Conservation (phyloP, 805 yeast genomes). For the Wickerhamiella spandovensis region DNA sequence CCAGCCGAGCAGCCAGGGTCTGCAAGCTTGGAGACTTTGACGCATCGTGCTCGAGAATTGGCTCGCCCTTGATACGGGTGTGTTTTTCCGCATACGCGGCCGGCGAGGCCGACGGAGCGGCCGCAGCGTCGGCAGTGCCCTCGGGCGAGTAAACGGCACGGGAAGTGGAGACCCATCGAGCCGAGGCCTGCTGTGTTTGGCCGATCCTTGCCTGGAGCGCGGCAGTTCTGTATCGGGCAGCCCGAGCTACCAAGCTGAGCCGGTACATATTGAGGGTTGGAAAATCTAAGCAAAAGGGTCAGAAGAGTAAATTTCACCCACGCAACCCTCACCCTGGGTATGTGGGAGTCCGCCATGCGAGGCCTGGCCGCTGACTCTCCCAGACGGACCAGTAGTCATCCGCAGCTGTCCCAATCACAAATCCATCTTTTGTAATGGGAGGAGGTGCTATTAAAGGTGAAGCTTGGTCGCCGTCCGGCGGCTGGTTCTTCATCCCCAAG, state of each 20-base stretch:
- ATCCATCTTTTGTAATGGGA: constrained; percentile 11
- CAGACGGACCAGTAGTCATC: not conserved
- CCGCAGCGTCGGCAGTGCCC: not conserved
- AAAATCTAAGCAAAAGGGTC: not conserved
- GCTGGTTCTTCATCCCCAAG: constrained; percentile 42
- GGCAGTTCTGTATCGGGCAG: not conserved
- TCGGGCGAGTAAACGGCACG: not conserved
- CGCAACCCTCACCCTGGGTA: not conserved
- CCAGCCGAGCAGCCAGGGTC: constrained; percentile 66
- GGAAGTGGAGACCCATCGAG: not conserved
- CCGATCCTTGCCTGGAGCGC: not conserved
- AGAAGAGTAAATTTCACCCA: not conserved
- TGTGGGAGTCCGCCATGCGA: no score
- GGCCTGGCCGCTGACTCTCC: no score
- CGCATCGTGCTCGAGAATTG: constrained; percentile 39
- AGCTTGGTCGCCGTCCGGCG: constrained; percentile 37
- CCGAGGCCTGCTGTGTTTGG: not conserved
- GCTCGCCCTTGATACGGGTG: constrained; percentile 15
- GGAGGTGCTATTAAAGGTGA: constrained; percentile 22
- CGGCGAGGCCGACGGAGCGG: not conserved
- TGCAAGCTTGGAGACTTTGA: constrained; percentile 53
- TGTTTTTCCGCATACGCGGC: constrained; percentile 13
- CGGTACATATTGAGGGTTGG: not conserved
- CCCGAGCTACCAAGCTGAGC: not conserved
- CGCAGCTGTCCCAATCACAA: not conserved